A percentile compares a stretch with the other conserved stretches of the same genome.
These are phyloP conservation scores for Cyclaneusma minus DNA, from an alignment of 2,329 filamentous ascomycete genomes.

Conservation along the genomic window DNA sequence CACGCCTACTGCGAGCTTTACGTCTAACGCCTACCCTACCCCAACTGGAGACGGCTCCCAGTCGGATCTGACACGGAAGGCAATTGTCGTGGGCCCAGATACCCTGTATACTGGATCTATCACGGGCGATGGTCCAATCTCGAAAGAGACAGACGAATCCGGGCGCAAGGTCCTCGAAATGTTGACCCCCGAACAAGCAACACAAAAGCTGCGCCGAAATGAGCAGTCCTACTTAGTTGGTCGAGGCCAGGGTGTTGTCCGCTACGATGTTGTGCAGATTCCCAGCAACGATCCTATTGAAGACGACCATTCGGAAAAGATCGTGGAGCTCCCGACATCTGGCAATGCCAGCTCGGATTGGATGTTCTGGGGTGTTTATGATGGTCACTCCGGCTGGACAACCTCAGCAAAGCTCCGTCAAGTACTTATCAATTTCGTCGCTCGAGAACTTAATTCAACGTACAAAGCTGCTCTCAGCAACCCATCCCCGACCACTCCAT, in stretches of 20 bases:
- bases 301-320: constrained; percentile 96
- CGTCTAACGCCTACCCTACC: constrained; percentile 14
- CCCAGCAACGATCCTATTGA: constrained; percentile 96
- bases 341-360: constrained; percentile 56
- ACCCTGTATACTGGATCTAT: constrained; percentile 81
- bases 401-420: constrained; percentile 93
- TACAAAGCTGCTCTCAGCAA: constrained; percentile 60
- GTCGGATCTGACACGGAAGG: constrained; percentile 39
- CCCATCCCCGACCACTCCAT: constrained; percentile 42
- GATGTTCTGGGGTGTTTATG: constrained; percentile 99
- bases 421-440: constrained; percentile 81
- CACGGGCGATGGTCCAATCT: constrained; percentile 70
- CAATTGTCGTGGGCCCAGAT: constrained; percentile 79
- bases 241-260: constrained; percentile 75
- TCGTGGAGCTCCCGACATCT: constrained; percentile 60
- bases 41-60: constrained; percentile 6
- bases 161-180: constrained; percentile 85
- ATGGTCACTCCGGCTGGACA: constrained; percentile 90
- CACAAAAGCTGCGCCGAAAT: constrained; percentile 71
- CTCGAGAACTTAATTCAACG: constrained; percentile 79
- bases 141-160: constrained; percentile 74
- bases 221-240: constrained; percentile 88
- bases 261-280: constrained; percentile 89
- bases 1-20: constrained; percentile 1
- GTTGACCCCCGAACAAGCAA: constrained; percentile 89